A percentile compares a stretch with the other conserved stretches of the same genome.
These are phyloP conservation scores for Epicoccum sorghinum DNA, from an alignment of 2,329 filamentous ascomycete genomes.

Conservation along the genomic window DNA sequence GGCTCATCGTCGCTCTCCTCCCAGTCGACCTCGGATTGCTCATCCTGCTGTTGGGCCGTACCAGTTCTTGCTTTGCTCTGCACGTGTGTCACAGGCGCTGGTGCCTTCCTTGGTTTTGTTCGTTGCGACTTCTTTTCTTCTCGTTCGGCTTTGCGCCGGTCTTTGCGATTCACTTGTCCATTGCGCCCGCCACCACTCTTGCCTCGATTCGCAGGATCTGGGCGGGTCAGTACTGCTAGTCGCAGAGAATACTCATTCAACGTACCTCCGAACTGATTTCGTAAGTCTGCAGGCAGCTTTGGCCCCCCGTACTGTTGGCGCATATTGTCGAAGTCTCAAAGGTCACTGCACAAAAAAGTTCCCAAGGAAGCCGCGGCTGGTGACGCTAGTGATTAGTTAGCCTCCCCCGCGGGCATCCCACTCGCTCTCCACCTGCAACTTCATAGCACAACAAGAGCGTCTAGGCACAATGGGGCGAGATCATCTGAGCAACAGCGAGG, in stretches of 20 bases:
- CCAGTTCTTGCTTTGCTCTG: slow-evolving; percentile 24
- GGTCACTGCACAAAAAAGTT: slow-evolving; percentile 39
- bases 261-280: slow-evolving; percentile 51
- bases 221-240: slow-evolving; percentile 7
- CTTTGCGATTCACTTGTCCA: slow-evolving; percentile 60
- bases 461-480: slow-evolving; percentile 53
- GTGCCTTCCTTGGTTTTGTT: slow-evolving; percentile 17
- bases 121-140: slow-evolving; percentile 62
- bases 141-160: slow-evolving; percentile 70
- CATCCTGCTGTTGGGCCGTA: slow-evolving; percentile 31
- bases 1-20: slow-evolving; percentile 45
- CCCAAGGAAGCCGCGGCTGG: slow-evolving; percentile 24
- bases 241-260: neutral
- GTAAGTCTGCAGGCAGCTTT: slow-evolving; percentile 54
- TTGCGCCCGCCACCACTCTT: slow-evolving; percentile 35
- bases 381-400: slow-evolving; percentile 9
- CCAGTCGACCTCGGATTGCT: slow-evolving; percentile 35
- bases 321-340: slow-evolving; percentile 38
- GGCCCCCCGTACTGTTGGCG: slow-evolving; percentile 48
- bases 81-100: slow-evolving; percentile 15
- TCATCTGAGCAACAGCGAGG: slow-evolving; percentile 68
- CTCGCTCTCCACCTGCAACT: slow-evolving; percentile 23
- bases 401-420: slow-evolving; percentile 25
- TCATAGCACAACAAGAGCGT: slow-evolving; percentile 26
- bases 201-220: slow-evolving; percentile 38